Percentiles rank a stretch among this genome's conserved stretches.
These are phyloP conservation scores for Phytopythium helicoides DNA, from an alignment of 352 stramenopile genomes.

Conservation along the genomic window DNA sequence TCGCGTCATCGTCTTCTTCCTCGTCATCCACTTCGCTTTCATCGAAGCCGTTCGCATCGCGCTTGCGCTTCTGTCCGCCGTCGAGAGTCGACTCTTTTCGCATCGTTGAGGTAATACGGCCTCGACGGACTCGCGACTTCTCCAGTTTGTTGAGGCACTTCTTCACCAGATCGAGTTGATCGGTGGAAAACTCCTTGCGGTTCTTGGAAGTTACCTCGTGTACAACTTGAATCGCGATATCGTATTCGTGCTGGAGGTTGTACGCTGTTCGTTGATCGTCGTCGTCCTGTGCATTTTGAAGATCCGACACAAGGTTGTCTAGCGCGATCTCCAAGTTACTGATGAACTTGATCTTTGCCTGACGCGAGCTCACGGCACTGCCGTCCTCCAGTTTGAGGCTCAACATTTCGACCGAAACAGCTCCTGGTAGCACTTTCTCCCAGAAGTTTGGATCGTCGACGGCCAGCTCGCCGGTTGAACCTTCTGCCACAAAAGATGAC, in stretches of 20 bases:
- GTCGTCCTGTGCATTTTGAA: constrained; percentile 43
- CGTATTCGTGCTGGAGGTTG: constrained; percentile 83
- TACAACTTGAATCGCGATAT: constrained; percentile 84
- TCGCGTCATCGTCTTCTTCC: constrained; percentile 40
- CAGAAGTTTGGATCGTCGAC: constrained; percentile 97
- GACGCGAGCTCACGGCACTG: constrained; percentile 69
- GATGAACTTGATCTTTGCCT: constrained; percentile 89
- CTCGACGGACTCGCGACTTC: constrained; percentile 81
- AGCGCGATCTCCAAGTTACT: constrained; percentile 84
- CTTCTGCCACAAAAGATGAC: constrained; percentile 91
- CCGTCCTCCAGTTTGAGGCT: constrained; percentile 87
- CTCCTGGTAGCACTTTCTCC: constrained; percentile 89
- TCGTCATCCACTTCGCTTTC: constrained; percentile 39
- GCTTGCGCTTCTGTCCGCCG: constrained; percentile 12
- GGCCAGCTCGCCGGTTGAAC: constrained; percentile 88
- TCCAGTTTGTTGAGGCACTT: constrained; percentile 72
- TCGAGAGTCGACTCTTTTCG: background rate
- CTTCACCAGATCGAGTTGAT: constrained; percentile 81
- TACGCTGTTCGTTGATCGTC: constrained; percentile 40
- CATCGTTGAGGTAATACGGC: constrained; percentile 28
- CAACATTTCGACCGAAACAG: constrained; percentile 85
- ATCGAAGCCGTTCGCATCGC: constrained; percentile 18
- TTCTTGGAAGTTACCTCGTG: constrained; percentile 75
- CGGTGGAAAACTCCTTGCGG: constrained; percentile 74
- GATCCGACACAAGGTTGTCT: constrained; percentile 60